phyloP scores from a whole-genome alignment of 2,329 filamentous ascomycete genomes.

The Fusarium haematococcum region DNA sequence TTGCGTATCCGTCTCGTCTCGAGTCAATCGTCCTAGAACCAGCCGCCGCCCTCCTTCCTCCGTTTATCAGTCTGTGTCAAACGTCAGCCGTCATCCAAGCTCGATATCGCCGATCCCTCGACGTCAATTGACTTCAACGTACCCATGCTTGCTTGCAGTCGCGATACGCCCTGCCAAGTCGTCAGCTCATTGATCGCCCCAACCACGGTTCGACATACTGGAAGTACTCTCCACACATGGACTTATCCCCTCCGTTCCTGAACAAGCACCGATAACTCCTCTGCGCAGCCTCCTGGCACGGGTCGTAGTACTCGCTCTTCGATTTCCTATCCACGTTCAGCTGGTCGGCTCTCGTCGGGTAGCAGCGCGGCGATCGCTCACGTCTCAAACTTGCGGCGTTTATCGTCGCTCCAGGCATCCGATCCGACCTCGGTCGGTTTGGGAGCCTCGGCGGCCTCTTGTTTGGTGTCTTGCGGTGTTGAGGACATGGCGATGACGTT shows the following conservation, averaged over 20 bases:
- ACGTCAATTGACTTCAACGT: constrained; percentile 35
- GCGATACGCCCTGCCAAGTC: constrained; percentile 79
- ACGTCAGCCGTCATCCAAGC: neutral
- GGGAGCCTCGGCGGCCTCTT: constrained; percentile 19
- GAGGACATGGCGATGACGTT: constrained; percentile 38
- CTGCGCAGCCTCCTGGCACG: constrained; percentile 91
- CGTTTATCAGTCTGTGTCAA: constrained; percentile 47
- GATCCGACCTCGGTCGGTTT: constrained; percentile 45
- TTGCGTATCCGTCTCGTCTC: neutral
- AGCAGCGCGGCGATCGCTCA: constrained; percentile 50
- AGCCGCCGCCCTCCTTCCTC: constrained; percentile 47
- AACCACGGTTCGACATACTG: constrained; percentile 70
- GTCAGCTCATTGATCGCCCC: constrained; percentile 29
- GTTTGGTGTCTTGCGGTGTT: constrained; percentile 28
- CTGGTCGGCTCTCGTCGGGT: neutral
- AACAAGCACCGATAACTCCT: constrained; percentile 89
- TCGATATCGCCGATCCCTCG: neutral
- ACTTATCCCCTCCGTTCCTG: constrained; percentile 85
- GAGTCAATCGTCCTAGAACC: constrained; percentile 29
- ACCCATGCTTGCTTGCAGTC: constrained; percentile 98
- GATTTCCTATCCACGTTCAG: constrained; percentile 72
- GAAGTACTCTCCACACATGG: constrained; percentile 96
- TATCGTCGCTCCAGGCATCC: constrained; percentile 66
- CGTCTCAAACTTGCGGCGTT: constrained; percentile 74
- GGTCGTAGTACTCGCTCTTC: constrained; percentile 91